These are phyloP conservation scores for Solanum lycopersicoides DNA, from an alignment of 257 asterid genomes.

Conservation along the genomic window DNA sequence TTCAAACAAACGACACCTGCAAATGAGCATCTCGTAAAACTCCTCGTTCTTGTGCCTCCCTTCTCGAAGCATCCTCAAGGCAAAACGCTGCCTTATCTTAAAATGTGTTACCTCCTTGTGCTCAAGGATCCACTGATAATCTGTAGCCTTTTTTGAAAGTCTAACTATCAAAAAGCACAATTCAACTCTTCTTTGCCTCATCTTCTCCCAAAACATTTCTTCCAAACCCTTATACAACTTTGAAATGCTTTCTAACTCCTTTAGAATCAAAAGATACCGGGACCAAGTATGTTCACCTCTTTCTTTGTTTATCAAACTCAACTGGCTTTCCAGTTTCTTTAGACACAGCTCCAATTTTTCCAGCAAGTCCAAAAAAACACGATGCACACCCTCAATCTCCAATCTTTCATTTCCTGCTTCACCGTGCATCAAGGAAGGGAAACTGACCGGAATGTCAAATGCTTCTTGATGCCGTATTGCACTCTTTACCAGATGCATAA, in stretches of 20 bases:
- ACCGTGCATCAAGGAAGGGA: constrained; percentile 12
- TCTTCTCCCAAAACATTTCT: neutral
- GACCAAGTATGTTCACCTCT: neutral
- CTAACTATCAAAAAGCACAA: neutral
- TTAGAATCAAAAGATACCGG: neutral
- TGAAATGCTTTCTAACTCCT: neutral
- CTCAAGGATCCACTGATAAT: neutral
- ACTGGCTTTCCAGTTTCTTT: neutral
- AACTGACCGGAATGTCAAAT: constrained; percentile 8
- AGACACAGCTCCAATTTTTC: neutral
- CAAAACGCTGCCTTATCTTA: too few relatives aligned
- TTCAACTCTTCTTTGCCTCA: too few relatives aligned
- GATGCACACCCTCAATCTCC: neutral
- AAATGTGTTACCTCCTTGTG: neutral
- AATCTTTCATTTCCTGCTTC: neutral
- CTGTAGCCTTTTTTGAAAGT: neutral
- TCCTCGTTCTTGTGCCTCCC: neutral
- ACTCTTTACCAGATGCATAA: constrained; percentile 25
- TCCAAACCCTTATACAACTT: neutral
- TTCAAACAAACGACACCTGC: neutral
- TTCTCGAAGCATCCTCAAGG: neutral
- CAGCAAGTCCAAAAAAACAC: neutral
- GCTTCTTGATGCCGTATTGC: constrained; percentile 7
- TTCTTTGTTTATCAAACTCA: neutral
- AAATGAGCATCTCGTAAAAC: neutral